These are phyloP conservation scores for Diutina siamensis DNA, from an alignment of 1,139 yeast genomes.

Conservation along the genomic window DNA sequence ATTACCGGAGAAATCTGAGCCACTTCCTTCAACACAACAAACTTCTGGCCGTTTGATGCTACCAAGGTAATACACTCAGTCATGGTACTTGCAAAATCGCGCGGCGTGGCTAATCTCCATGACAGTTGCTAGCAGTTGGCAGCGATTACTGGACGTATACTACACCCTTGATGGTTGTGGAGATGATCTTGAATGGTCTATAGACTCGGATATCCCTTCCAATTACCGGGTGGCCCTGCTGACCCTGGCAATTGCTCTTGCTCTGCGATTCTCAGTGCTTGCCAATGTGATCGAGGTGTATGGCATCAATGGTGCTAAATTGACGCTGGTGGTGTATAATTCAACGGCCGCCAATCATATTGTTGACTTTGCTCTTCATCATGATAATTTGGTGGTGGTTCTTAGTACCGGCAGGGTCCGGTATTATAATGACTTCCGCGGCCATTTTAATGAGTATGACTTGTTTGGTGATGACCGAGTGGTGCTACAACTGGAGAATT, in stretches of 20 bases:
- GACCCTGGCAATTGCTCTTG: constrained; percentile 33
- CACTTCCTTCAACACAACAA: constrained; percentile 58
- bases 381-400: constrained; percentile 52
- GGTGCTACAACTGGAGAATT: constrained; percentile 1
- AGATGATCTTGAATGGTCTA: constrained; percentile 25
- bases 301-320: constrained; percentile 38
- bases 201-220: constrained; percentile 16
- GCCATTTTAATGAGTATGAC: constrained; percentile 43
- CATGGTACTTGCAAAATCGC: background rate
- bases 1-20: constrained; percentile 80
- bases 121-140: constrained; percentile 34
- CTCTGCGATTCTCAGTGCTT: constrained; percentile 16
- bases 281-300: constrained; percentile 37
- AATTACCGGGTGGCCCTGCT: constrained; percentile 20
- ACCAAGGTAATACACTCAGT: constrained; percentile 49
- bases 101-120: too few relatives aligned
- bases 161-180: constrained; percentile 41
- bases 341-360: constrained; percentile 43
- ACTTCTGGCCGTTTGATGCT: constrained; percentile 64
- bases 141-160: constrained; percentile 47
- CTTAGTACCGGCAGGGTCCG: constrained; percentile 47
- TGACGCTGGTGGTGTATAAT: constrained; percentile 40
- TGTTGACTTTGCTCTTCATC: constrained; percentile 44
- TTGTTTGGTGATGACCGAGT: background rate
- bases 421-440: constrained; percentile 57